Base-by-base conservation (phyloP, 2,329 filamentous ascomycete genomes). In the Colletotrichum theobromicola region DNA sequence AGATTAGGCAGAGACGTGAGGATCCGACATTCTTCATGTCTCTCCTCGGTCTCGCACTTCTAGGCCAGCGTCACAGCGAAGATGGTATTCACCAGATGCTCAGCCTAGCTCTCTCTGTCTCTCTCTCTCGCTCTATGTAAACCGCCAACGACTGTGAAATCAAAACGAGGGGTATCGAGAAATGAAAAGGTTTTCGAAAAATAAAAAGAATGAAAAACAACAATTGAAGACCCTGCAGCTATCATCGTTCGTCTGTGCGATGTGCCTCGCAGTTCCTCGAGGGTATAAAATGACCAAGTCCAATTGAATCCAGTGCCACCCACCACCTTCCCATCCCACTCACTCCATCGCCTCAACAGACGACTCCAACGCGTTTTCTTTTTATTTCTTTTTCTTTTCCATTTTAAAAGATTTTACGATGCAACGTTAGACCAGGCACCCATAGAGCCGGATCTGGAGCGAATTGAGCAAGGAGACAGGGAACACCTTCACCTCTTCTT, bases 401-500 rank as follows among this genome's bases (percentile, higher is more conserved):
- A 46, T 21, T 46, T 21, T 46, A 46, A 46, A 46, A 21, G 42
- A 10, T 6, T 21, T 46, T 7, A 13, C n/a, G 42, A 46, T 5
- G n/a, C 13, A 46, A 46, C 5, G 42, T 46, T 46, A 21, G n/a
- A 21, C 4, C 42, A n/a, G n/a, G n/a, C 42, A n/a, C 42, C 42
- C 10, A 21, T 21, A 4, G 16, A 9, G 42, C n/a, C 4, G 21
- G 42, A 21, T 46, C 42, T 46, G 42, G 21, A 46, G 42, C 42
- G 6, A 7, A 46, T 4, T 46, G n/a, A 1, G 55, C 42, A 32
- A 16, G 15, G 32, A 55, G 12, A 8, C 4, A 46, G 13, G n/a
- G n/a, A 2, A 8, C 16, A 16, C 13, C 5, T 82, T 85, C 77
- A 88, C 81, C 82, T 85, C 84, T 84, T 90, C 83, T 81, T 87